A percentile compares a stretch with the other conserved stretches of the same genome.
These are phyloP conservation scores for Bipolaris zeicola DNA, from an alignment of 2,329 filamentous ascomycete genomes.

Conservation along the genomic window DNA sequence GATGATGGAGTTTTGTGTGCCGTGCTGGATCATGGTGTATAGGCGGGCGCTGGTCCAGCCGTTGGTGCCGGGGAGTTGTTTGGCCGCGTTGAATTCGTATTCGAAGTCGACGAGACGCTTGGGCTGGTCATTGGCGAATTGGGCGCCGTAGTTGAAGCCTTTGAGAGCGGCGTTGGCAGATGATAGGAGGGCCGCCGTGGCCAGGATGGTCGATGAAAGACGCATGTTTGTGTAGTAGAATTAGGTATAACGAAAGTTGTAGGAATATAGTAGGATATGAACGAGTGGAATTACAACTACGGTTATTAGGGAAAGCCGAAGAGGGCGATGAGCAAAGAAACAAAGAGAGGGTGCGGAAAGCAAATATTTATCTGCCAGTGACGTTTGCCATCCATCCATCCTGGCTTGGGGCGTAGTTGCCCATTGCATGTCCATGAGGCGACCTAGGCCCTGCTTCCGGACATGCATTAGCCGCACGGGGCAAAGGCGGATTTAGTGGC, in stretches of 20 bases:
- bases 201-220: slow-evolving; percentile 42
- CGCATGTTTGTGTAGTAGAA: slow-evolving; percentile 37
- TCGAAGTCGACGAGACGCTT: slow-evolving; percentile 71
- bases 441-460: slow-evolving; percentile 13
- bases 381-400: slow-evolving; percentile 18
- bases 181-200: slow-evolving; percentile 48
- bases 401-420: slow-evolving; percentile 5
- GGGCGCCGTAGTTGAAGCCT: slow-evolving; percentile 77
- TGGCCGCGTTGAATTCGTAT: slow-evolving; percentile 70
- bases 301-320: neutral
- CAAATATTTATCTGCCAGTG: slow-evolving; percentile 25
- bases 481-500: slow-evolving; percentile 21
- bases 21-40: slow-evolving; percentile 77
- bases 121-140: slow-evolving; percentile 63
- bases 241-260: slow-evolving; percentile 1
- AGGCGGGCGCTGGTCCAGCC: slow-evolving; percentile 68
- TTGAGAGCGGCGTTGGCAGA: slow-evolving; percentile 46
- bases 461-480: slow-evolving; percentile 25
- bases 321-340: slow-evolving; percentile 4
- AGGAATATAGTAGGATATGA: neutral
- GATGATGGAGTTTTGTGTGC: slow-evolving; percentile 68
- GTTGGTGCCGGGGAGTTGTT: slow-evolving; percentile 65
- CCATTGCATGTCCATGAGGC: neutral
- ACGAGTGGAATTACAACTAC: slow-evolving; percentile 13
- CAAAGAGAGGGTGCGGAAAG: slow-evolving; percentile 10